Evolutionary conservation across 176 grass and related monocot species (phyloP).

Genomic region (Alloteropsis semialata): DNA sequence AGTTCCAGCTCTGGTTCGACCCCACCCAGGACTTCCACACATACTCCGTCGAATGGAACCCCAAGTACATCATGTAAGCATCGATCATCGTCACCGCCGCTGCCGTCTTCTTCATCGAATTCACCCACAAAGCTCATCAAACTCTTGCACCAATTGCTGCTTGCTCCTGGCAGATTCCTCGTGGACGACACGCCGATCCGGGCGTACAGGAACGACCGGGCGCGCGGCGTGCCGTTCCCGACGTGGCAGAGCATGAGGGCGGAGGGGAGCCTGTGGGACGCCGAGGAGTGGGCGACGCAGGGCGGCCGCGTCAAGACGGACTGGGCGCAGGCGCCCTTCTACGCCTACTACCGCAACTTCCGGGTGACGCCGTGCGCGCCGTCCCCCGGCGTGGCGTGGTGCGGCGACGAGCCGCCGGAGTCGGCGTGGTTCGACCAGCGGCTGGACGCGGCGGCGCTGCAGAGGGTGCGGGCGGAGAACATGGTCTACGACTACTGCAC

Average conservation of each 20-base stretch:
- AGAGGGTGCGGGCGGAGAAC: neutral
- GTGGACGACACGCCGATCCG: constrained; percentile 45
- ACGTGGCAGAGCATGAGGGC: constrained; percentile 34
- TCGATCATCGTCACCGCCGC: neutral
- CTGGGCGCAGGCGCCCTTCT: constrained; percentile 41
- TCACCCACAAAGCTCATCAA: neutral
- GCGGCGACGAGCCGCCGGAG: constrained; percentile 43
- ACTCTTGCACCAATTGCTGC: neutral
- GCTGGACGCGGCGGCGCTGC: neutral
- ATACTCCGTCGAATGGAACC: constrained; percentile 80
- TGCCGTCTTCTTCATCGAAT: neutral
- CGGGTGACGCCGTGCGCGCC: constrained; percentile 21
- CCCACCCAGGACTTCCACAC: constrained; percentile 62
- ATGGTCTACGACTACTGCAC: constrained; percentile 39
- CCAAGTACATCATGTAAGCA: constrained; percentile 59
- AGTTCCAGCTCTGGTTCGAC: constrained; percentile 80
- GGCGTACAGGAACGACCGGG: constrained; percentile 6
- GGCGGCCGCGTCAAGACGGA: constrained; percentile 75
- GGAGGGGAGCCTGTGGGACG: constrained; percentile 47
- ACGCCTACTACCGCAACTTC: constrained; percentile 41
- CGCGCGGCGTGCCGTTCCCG: constrained; percentile 26
- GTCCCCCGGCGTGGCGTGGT: constrained; percentile 35
- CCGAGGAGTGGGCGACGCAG: constrained; percentile 82
- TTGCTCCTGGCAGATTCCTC: constrained; percentile 28
- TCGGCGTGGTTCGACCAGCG: constrained; percentile 30